Evolutionary conservation across 805 yeast species (phyloP), one percentile per base, ranked within the genome.

Genomic region (Pichia occidentalis): DNA sequence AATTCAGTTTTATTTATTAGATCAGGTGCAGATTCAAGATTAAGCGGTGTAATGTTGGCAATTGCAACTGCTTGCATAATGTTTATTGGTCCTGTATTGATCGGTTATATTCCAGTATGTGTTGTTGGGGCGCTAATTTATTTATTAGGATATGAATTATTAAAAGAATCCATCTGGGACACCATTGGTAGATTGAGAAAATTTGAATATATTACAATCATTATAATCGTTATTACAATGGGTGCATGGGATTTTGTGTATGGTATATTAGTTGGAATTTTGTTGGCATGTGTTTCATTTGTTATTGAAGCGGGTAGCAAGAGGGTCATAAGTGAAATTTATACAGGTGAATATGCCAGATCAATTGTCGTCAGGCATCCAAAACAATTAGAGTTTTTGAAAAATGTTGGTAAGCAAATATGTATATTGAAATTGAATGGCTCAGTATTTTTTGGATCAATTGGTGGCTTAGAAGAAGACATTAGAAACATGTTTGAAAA

Each of bases 101-200:
- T 92, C 53, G 95, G 96, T 0, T 85, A 67, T 54, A 92, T 92
- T 34, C 98, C 98, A 0, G 85, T 92, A 12, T 84, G 95, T 63
- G 97, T 92, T 27, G 98, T 92, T 19, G 97, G 97, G 0, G 76
- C 96, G 0, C 71, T 92, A 42, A 92, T 92, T 46, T 92, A 83
- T 59, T 63, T 92, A 41, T 67, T 92, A 34, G 98, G 98, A 2
- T 84, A 90, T 55, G 98, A 92, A 57, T 65, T 92, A 37, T 58
- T 92, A 47, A 77, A 81, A 39, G 98, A 92, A 59, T 85, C 97
- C 0, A 53, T 92, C 7, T 75, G 73, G 49, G 97, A 92, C 57
- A 86, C 97, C 0, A 70, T 73, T 61, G 92, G 90, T 4, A 74
- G 80, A 45, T 70, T 90, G 33, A 70, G 78, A 25, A 67, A 59